Percentiles rank a stretch among this genome's conserved stretches.
Conservation (phyloP, 2,329 filamentous ascomycete genomes). For the Ophiostoma perfectum region DNA sequence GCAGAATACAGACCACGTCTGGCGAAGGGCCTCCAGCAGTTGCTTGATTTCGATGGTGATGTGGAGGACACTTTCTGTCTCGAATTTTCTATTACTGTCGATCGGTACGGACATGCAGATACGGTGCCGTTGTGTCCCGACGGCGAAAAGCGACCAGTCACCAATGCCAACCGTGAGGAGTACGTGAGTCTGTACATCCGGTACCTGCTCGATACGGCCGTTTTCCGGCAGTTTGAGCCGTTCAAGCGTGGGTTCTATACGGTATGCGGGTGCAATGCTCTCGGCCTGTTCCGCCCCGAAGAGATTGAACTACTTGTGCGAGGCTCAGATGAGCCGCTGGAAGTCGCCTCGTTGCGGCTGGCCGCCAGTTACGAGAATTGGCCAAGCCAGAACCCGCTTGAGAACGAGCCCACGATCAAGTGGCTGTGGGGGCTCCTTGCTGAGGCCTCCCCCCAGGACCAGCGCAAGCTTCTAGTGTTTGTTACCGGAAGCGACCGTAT, state of each 20-base stretch:
- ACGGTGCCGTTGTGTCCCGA: constrained; percentile 66
- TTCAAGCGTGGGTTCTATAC: constrained; percentile 94
- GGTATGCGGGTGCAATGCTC: constrained; percentile 80
- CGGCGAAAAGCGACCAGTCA: constrained; percentile 70
- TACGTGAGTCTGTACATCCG: constrained; percentile 82
- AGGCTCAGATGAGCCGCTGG: constrained; percentile 76
- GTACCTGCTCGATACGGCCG: constrained; percentile 71
- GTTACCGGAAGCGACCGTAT: constrained; percentile 88
- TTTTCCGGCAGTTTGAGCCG: constrained; percentile 79
- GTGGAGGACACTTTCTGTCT: constrained; percentile 75
- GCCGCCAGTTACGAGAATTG: constrained; percentile 82
- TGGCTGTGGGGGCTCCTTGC: constrained; percentile 91
- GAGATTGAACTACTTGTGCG: constrained; percentile 85
- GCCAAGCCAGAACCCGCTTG: constrained; percentile 51
- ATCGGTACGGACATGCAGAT: constrained; percentile 66
- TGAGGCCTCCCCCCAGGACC: constrained; percentile 57
- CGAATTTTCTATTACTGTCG: constrained; percentile 72
- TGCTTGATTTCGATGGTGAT: constrained; percentile 79
- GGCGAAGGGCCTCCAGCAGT: constrained; percentile 66
- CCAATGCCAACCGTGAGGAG: constrained; percentile 75
- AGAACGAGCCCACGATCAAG: constrained; percentile 59
- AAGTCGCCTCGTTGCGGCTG: constrained; percentile 67
- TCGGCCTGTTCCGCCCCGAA: constrained; percentile 81
- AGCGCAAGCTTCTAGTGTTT: constrained; percentile 75
- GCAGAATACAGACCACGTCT: constrained; percentile 74